Evolutionary conservation across 495 filamentous ascomycete species (phyloP).

Genomic region (Hypoxylon trugodes): DNA sequence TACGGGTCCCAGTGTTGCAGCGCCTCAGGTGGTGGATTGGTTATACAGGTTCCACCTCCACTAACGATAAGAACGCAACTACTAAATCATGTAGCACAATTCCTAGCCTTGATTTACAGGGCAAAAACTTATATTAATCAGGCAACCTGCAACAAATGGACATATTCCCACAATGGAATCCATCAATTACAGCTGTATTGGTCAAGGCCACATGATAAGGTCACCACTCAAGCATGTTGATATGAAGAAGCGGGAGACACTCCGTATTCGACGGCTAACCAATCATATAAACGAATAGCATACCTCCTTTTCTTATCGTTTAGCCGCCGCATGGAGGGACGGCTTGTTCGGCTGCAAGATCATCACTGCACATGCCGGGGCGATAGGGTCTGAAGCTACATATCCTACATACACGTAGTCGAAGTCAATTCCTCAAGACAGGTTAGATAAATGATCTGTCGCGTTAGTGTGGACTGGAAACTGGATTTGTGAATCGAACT

Average conservation of each 20-base stretch:
- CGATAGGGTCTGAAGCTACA: not conserved
- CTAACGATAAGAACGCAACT: no score
- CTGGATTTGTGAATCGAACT: no score
- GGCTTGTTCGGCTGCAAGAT: slow-evolving; percentile 25
- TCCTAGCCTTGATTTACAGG: no score
- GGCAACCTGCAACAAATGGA: no score
- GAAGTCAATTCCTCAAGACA: not conserved
- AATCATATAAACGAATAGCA: slow-evolving; percentile 4
- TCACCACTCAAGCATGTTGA: not conserved
- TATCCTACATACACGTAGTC: not conserved
- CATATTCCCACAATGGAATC: no score
- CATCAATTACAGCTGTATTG: not conserved
- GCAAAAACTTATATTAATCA: no score
- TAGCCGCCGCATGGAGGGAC: not conserved
- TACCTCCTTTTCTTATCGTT: slow-evolving; percentile 9
- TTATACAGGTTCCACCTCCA: no score
- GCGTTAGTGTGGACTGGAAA: no score
- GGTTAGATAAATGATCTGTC: not conserved
- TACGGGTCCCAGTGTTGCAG: no score
- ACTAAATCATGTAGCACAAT: no score
- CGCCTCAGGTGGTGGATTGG: no score
- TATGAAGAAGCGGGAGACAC: not conserved
- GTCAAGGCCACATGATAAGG: not conserved
- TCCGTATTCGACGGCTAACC: not conserved
- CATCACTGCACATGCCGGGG: not conserved